Evolutionary conservation across 768 basidiomycete species (phyloP), one percentile per base, ranked within the genome.

Genomic region (Rhodosporidiobolus odoratus): DNA sequence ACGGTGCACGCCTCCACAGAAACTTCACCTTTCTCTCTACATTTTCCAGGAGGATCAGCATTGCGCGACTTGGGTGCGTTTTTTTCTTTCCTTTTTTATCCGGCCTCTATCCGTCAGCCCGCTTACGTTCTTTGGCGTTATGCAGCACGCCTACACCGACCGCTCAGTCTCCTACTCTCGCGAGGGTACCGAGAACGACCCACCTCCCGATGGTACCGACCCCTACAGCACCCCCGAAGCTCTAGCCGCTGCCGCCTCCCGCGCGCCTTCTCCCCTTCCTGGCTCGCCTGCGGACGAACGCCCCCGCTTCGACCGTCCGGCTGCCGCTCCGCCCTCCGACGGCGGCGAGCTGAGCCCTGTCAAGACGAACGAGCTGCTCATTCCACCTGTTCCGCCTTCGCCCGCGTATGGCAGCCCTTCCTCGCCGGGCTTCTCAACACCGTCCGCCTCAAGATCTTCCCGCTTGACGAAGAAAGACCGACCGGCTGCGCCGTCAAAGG

Each of bases 121-220:
- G 4, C 9, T 16, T 13, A 19, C 37, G 15, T 10, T 30, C 4
- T 35, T 38, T 35, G n/a, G 3, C 27, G 4, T 13, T 13, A 34
- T 13, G 1, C 59, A 71, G 71, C 71, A 72, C 66, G 66, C 66
- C 30, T 72, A 68, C 59, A 72, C 66, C 27, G 71, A 72, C 59
- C 71, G 71, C 45, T 65, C 66, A 21, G 47, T 72, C 58, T 72
- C 71, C 9, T 67, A 68, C 48, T 65, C 66, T 2, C 62, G 71
- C 21, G 40, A 35, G 10, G 68, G 52, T 25, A 52, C 60, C 53
- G 68, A 69, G 69, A 58, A 30, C 43, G 69, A 61, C 30, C 58
- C 60, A 19, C 66, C 60, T 13, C 66, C 53, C n/a, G 54, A 43
- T 15, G 47, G 52, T 56, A 47, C 38, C 23, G 65, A 71, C 40